Base-by-base conservation (phyloP, 2,329 filamentous ascomycete species). In the Hypomyces rosellus region DNA sequence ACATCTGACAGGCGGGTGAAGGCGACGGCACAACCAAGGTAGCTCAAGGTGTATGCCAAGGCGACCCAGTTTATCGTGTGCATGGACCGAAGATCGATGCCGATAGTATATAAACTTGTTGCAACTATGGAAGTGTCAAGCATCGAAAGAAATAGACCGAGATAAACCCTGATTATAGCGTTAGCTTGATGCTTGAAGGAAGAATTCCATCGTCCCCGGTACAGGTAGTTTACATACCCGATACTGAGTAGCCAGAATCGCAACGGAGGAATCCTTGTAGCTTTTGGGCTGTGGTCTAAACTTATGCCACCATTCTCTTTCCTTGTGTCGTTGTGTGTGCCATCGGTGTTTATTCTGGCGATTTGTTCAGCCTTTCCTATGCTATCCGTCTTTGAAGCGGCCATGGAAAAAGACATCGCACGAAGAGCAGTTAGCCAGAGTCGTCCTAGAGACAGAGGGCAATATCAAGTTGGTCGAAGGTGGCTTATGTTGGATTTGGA, bases 81-180 rank as follows among this genome's bases (percentile, higher is more conserved):
- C 3, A 76, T 56, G 13, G 70, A 67, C 11, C 70, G 50, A 43
- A 83, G 77, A 4, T 83, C 76, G 14, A 59, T 60, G 2, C 74
- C 75, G 43, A 83, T 82, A n/a, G 69, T 69, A 57, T 76, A 76
- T 9, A 84, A 63, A 41, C 76, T 76, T 12, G 80, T 82, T 1
- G 80, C 78, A 1, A 84, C 75, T 36, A 84, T 82, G 3, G 79
- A 79, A 1, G 75, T 74, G 60, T 83, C 80, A n/a, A 82, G 61
- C 57, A 81, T 73, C 25, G 80, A 76, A 44, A 84, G 70, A 48
- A 81, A 78, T 1, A 83, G 69, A 3, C 78, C 79, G 5, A 75
- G 63, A 16, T 69, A 73, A 13, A 79, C 63, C 14, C 76, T 81
- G 36, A 47, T 16, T 58, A 57, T 11, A 51, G 11, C 12, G 46